Base-by-base conservation (phyloP, 805 yeast genomes). In the Lachancea thermotolerans region DNA sequence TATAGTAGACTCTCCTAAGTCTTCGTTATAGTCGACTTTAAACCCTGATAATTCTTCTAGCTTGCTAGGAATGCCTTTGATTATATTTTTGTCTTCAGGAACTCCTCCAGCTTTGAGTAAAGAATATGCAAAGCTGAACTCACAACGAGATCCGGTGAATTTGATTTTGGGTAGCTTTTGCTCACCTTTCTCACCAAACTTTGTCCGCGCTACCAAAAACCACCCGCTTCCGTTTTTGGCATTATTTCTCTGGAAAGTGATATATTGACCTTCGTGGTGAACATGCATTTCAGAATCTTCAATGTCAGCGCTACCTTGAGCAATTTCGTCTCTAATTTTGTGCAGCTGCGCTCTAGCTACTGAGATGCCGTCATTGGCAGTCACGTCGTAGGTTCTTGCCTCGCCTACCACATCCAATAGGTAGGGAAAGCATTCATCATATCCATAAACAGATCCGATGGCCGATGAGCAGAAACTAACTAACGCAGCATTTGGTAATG, bases 401-500 rank as follows among this genome's bases (percentile, higher is more conserved):
- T 91, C 99, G 35, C 72, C 67, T 14, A 91, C 99, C 35, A 91
- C 82, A 59, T 90, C 83, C 37, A 93, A 69, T 25, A 88, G 68
- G 34, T 76, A 71, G 7, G 97, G 97, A 63, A 83, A 93, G 42
- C 91, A 78, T 66, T 91, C 98, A 59, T 91, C 99, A 56, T 79
- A 89, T 12, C 99, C 99, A 66, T 85, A 82, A 0, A 88, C 95
- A 1, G 96, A 83, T 2, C 99, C 99, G 38, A 89, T 82, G 1
- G 97, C 96, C 43, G 95, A 85, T 0, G 95, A 80, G 57, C 98
- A 90, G 61, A 91, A 77, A 0, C 97, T 82, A 3, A 93, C 97
- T 42, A 91, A 71, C 0, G 96, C 99, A 2, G 97, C 97, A 57
- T 85, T 91, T 9, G 97, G 95, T 36, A 91, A 71, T 0, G 98